Percentiles rank a stretch among this genome's conserved stretches.
These are phyloP conservation scores for Claviceps sp. DNA, from an alignment of 2,329 filamentous ascomycete species.

Conservation along the genomic window DNA sequence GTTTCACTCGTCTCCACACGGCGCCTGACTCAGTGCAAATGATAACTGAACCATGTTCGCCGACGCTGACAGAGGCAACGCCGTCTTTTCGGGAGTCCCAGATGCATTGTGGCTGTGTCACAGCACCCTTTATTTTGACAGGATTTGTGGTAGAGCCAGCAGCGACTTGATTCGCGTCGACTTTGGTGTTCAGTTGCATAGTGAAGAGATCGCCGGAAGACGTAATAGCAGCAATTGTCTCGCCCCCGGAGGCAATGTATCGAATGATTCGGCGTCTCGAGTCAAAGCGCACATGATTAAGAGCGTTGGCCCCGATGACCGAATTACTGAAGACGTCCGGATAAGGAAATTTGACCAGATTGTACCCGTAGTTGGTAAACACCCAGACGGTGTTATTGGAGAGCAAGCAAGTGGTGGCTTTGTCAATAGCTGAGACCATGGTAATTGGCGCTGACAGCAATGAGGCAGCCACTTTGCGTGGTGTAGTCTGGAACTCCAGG, in stretches of 20 bases:
- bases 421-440: conserved; percentile 78
- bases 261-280: conserved; percentile 55
- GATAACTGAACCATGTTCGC: conserved; percentile 88
- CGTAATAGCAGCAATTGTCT: conserved; percentile 82
- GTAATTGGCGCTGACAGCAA: conserved; percentile 53
- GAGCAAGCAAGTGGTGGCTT: conserved; percentile 73
- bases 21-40: conserved; percentile 85
- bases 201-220: conserved; percentile 80
- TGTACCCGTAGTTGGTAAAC: conserved; percentile 91
- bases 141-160: conserved; percentile 81
- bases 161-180: conserved; percentile 43
- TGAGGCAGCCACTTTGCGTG: conserved; percentile 78
- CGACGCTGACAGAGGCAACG: conserved; percentile 73
- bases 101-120: conserved; percentile 66
- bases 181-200: conserved; percentile 57
- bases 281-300: conserved; percentile 32
- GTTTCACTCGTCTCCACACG: conserved; percentile 79
- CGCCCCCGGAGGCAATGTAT: conserved; percentile 71
- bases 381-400: conserved; percentile 84
- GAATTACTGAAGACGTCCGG: conserved; percentile 57
- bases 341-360: conserved; percentile 72
- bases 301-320: conserved; percentile 50
- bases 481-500: conserved; percentile 66
- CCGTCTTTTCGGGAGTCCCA: conserved; percentile 86
- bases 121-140: conserved; percentile 70